These are phyloP conservation scores for Colletotrichum nymphaeae DNA, from an alignment of 2,329 filamentous ascomycete species.

Conservation along the genomic window DNA sequence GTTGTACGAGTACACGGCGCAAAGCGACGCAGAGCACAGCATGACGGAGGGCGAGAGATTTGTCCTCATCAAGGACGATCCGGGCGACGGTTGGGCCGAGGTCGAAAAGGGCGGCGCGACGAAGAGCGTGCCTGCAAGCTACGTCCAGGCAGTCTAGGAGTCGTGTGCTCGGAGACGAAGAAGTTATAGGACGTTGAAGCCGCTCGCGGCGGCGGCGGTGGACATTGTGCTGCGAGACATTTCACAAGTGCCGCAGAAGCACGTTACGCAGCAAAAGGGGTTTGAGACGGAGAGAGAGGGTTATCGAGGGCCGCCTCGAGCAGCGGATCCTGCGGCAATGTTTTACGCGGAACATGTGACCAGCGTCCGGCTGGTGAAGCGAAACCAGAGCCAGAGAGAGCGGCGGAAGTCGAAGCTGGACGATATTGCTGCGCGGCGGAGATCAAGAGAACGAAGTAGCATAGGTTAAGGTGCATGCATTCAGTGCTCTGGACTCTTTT, in stretches of 20 bases:
- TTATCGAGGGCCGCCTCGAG: not conserved
- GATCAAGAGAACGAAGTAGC: conserved; percentile 16
- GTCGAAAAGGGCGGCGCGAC: conserved; percentile 90
- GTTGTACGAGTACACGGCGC: conserved; percentile 89
- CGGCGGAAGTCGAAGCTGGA: conserved; percentile 24
- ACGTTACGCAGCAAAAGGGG: not conserved
- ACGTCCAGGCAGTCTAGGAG: conserved; percentile 79
- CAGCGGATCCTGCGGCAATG: not conserved
- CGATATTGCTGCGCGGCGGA: not conserved
- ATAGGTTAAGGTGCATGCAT: conserved; percentile 32
- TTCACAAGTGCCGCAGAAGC: not conserved
- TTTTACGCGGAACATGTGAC: conserved; percentile 17
- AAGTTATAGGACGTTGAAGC: not conserved
- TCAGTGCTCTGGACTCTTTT: not conserved
- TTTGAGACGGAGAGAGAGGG: not conserved
- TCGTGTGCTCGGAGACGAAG: conserved; percentile 13
- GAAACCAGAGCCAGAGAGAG: conserved; percentile 32
- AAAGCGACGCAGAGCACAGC: conserved; percentile 86
- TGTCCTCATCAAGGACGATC: conserved; percentile 87
- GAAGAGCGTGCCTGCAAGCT: conserved; percentile 93
- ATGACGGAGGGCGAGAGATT: conserved; percentile 94
- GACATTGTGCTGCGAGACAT: not conserved
- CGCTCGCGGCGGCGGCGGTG: not conserved
- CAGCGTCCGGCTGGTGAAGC: conserved; percentile 35
- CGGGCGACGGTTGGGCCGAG: conserved; percentile 95